Base-by-base conservation (phyloP, 2,329 filamentous ascomycete species). In the Pseudocercospora macadamiae region DNA sequence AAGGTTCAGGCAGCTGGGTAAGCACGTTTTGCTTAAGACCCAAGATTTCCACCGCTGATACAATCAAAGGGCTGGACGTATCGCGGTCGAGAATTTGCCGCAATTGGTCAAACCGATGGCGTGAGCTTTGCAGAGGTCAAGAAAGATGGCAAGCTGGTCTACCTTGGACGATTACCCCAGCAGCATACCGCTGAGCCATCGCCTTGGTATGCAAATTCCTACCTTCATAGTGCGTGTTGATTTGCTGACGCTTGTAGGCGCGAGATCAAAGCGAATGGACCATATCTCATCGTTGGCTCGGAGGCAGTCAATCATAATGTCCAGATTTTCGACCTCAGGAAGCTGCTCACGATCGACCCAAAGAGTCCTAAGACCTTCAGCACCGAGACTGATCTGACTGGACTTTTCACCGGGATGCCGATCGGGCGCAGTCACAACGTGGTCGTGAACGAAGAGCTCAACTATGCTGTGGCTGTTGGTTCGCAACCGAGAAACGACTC, bases 301-400 rank as follows among this genome's bases (percentile, higher is more conserved):
- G 79, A 81, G 63, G 79, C 81, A 32, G 64, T 70, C 47, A 70
- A 76, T 63, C 84, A 87, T 70, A 81, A 82, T 30, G 79, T 87
- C 47, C 85, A 87, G 71, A 79, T 87, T 71, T 87, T 87, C 66
- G 85, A 87, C 71, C 80, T 86, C 81, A 80, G 76, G 66, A 86
- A 80, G 75, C 75, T 84, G n/a, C 73, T 82, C 54, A 73, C 73
- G 28, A 67, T 84, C 59, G 74, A 79, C 68, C 76, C 78, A 1
- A 71, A 70, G 1, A 72, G 59, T n/a, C 80, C 76, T 6, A 73
- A 71, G 19, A 76, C 69, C 42, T 83, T 82, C 63, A 66, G 68
- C 70, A 77, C 76, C 37, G 57, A 57, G 3, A 64, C 48, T 5
- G 64, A 66, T 37, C 52, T 66, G 3, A 66, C 64, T 83, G 61